Evolutionary conservation across 106 monocot genomes (phyloP).

Genomic region (Acorus calamus): DNA sequence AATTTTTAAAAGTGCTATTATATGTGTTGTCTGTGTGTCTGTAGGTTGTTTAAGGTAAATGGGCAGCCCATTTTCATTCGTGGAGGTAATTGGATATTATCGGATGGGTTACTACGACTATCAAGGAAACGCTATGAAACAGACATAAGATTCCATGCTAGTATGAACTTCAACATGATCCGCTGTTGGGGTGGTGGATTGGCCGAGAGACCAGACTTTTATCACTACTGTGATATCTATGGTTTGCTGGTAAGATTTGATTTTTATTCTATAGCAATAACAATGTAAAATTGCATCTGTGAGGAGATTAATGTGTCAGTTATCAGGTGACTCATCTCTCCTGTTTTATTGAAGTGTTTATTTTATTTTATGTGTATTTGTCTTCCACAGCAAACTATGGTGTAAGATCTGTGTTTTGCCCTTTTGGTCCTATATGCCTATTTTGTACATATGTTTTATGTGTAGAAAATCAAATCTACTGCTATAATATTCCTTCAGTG

Average conservation of each 20-base stretch:
- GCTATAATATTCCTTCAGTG: too few species aligned
- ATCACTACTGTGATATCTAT: slow-evolving; percentile 90
- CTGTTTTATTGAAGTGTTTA: too few species aligned
- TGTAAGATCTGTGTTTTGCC: too few species aligned
- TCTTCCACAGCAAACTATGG: too few species aligned
- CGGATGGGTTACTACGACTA: slow-evolving; percentile 83
- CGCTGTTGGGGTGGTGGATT: slow-evolving; percentile 99
- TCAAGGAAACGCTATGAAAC: slow-evolving; percentile 70
- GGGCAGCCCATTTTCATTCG: slow-evolving; percentile 80
- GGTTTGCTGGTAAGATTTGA: slow-evolving; percentile 68
- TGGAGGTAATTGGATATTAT: slow-evolving; percentile 97
- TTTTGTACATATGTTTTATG: too few species aligned
- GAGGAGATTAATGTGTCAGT: too few species aligned
- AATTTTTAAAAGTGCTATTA: not conserved
- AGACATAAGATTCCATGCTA: slow-evolving; percentile 92
- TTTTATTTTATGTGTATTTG: too few species aligned
- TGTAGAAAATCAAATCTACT: too few species aligned
- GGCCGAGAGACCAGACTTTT: slow-evolving; percentile 95
- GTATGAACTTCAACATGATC: slow-evolving; percentile 99
- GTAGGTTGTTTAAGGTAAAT: slow-evolving; percentile 90
- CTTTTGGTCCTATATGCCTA: too few species aligned
- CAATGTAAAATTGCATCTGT: not conserved
- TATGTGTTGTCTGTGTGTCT: not conserved
- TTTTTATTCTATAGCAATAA: not conserved
- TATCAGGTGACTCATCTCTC: too few species aligned